Conservation (phyloP, 805 yeast genomes). For the Wickerhamiella slavikovae region DNA sequence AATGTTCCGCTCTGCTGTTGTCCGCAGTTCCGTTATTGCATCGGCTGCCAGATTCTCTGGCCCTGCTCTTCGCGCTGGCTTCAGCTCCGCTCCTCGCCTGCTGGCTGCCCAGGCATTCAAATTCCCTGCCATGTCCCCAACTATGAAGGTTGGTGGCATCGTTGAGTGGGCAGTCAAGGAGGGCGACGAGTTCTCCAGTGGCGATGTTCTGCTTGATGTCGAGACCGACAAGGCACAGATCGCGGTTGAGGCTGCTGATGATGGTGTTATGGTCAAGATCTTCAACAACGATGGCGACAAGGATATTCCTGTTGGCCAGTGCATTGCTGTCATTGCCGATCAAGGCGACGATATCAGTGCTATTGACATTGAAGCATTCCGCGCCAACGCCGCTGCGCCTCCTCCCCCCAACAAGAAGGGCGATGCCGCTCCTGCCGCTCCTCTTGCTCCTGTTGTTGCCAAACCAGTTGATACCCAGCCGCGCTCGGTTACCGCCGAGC, state of each 20-base stretch:
- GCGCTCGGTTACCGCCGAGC: slow-evolving; percentile 9
- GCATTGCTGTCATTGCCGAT: slow-evolving; percentile 81
- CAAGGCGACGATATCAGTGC: slow-evolving; percentile 59
- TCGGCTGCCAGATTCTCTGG: too few species aligned
- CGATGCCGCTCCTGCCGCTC: slow-evolving; percentile 6
- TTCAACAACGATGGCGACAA: slow-evolving; percentile 47
- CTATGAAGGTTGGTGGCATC: slow-evolving; percentile 91
- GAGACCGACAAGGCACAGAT: slow-evolving; percentile 97
- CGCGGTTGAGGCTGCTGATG: slow-evolving; percentile 93
- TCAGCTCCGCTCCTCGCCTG: too few species aligned
- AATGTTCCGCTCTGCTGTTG: too few species aligned
- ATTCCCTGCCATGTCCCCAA: slow-evolving; percentile 99
- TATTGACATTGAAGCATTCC: slow-evolving; percentile 34
- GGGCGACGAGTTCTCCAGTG: slow-evolving; percentile 52
- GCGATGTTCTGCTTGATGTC: slow-evolving; percentile 91
- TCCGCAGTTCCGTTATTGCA: too few species aligned
- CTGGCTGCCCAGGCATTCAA: slow-evolving; percentile 26
- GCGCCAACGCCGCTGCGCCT: slow-evolving; percentile 7
- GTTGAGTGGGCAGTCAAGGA: slow-evolving; percentile 74
- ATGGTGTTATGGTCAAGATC: slow-evolving; percentile 73
- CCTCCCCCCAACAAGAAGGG: not conserved
- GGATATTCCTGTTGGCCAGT: slow-evolving; percentile 65
- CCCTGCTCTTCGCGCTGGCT: too few species aligned
- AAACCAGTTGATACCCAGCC: slow-evolving; percentile 11
- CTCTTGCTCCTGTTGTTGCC: slow-evolving; percentile 5